Conservation (phyloP, 108 stramenopile species). For the Hondaea fermentalgiana region DNA sequence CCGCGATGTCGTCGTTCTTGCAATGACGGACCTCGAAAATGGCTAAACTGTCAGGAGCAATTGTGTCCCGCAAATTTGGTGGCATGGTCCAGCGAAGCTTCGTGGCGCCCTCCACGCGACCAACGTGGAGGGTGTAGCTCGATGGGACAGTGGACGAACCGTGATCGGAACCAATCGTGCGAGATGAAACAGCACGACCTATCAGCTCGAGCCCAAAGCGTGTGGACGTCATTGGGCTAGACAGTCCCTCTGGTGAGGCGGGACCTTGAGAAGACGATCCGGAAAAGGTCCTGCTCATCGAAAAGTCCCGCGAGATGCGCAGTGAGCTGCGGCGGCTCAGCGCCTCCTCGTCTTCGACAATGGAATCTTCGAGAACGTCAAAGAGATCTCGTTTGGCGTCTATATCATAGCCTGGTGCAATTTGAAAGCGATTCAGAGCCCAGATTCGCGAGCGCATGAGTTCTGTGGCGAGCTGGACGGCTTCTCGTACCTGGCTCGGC, state of each 20-base stretch:
- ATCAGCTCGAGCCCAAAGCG: neutral
- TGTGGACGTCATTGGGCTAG: neutral
- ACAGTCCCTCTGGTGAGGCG: neutral
- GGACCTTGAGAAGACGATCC: neutral
- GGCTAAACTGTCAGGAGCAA: neutral
- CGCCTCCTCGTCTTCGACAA: neutral
- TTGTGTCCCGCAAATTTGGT: neutral
- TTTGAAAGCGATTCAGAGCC: neutral
- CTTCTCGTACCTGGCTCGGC: too few relatives aligned
- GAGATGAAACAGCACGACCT: neutral
- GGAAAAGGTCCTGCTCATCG: neutral
- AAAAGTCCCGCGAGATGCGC: neutral
- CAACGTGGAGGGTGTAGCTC: neutral
- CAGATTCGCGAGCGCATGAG: neutral
- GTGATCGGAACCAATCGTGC: neutral
- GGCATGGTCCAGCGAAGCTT: neutral
- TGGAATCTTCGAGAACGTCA: neutral
- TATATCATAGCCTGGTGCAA: neutral
- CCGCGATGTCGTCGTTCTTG: neutral
- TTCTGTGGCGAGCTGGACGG: neutral
- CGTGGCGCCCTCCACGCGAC: neutral
- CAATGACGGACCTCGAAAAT: neutral
- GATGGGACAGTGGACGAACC: neutral
- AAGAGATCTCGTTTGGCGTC: neutral
- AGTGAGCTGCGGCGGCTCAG: neutral